A percentile compares a stretch with the other conserved stretches of the same genome.
These are phyloP conservation scores for Nemania abortiva DNA, from an alignment of 2,329 filamentous ascomycete genomes.

Conservation along the genomic window DNA sequence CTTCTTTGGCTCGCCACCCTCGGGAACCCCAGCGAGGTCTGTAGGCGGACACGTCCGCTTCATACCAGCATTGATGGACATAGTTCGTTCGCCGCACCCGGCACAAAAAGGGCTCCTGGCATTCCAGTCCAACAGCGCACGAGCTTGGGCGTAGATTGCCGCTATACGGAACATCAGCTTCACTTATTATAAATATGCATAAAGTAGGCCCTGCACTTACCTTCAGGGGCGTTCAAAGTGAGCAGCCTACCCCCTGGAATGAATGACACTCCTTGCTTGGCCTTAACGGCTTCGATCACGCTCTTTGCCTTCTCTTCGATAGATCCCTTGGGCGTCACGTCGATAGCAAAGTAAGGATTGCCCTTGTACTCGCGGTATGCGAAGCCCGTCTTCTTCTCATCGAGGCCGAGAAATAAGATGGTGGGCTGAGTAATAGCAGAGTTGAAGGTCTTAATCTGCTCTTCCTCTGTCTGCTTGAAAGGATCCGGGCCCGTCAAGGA, in stretches of 20 bases:
- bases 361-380: slow-evolving; percentile 79
- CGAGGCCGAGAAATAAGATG: slow-evolving; percentile 86
- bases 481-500: slow-evolving; percentile 77
- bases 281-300: slow-evolving; percentile 70
- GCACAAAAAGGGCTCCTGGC: slow-evolving; percentile 91
- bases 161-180: slow-evolving; percentile 64
- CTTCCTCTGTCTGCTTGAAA: slow-evolving; percentile 78
- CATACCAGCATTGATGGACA: slow-evolving; percentile 82
- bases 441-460: slow-evolving; percentile 79
- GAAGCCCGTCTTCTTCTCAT: slow-evolving; percentile 71
- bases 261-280: slow-evolving; percentile 72
- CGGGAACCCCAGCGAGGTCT: slow-evolving; percentile 65
- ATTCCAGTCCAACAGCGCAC: slow-evolving; percentile 95
- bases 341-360: slow-evolving; percentile 87
- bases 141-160: slow-evolving; percentile 89
- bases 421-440: slow-evolving; percentile 75
- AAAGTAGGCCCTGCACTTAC: slow-evolving; percentile 48
- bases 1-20: slow-evolving; percentile 58
- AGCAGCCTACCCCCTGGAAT: slow-evolving; percentile 67
- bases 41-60: slow-evolving; percentile 83
- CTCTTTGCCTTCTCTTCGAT: slow-evolving; percentile 71
- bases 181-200: background rate
- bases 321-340: slow-evolving; percentile 79
- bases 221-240: slow-evolving; percentile 61
- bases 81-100: slow-evolving; percentile 84